These are phyloP conservation scores for Mallotus japonicus DNA, from an alignment of 441 rosid species.

Conservation along the genomic window DNA sequence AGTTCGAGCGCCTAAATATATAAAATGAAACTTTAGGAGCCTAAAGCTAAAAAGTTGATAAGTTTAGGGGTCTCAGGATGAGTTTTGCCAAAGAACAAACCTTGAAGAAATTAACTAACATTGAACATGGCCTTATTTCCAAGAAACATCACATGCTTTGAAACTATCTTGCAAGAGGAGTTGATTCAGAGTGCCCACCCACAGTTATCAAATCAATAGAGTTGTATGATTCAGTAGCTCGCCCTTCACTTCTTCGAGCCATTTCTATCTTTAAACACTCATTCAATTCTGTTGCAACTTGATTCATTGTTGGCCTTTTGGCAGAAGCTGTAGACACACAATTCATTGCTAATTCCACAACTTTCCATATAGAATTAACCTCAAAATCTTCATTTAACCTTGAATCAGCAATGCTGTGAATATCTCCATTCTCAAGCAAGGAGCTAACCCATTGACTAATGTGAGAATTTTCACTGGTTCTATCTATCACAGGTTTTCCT, in stretches of 20 bases:
- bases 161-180: not conserved
- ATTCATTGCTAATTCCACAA: constrained; percentile 51
- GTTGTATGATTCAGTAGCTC: not conserved
- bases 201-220: not conserved
- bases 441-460: constrained; percentile 46
- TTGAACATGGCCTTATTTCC: no score
- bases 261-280: constrained; percentile 40
- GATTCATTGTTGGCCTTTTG: constrained; percentile 47
- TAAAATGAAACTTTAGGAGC: no score
- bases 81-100: no score
- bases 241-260: constrained; percentile 1
- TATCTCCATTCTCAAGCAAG: constrained; percentile 46
- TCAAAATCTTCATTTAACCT: constrained; percentile 43
- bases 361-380: constrained; percentile 50
- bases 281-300: constrained; percentile 44
- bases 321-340: constrained; percentile 34
- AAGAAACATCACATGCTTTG: no score
- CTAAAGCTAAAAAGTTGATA: no score
- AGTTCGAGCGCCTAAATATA: no score
- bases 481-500: constrained; percentile 36
- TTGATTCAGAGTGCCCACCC: not conserved
- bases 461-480: constrained; percentile 14
- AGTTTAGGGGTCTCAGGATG: no score
- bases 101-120: no score
- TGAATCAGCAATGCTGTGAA: constrained; percentile 47